A percentile compares a stretch with the other conserved stretches of the same genome.
Conservation (phyloP, 345 rosid species). For the Eucalyptus lansdowneana region DNA sequence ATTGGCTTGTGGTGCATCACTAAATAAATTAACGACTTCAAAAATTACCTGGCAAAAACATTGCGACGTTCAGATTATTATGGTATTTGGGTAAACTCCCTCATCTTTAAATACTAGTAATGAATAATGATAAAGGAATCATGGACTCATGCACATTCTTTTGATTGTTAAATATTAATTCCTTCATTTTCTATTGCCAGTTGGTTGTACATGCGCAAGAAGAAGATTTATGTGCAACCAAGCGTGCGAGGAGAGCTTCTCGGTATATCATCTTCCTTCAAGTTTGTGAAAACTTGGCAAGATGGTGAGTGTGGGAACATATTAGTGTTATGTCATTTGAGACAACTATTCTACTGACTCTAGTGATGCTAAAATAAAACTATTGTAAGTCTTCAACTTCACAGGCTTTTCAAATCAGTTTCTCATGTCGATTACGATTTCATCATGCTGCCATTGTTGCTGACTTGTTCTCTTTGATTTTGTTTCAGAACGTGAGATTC, state of each 20-base stretch:
- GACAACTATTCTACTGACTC: neutral
- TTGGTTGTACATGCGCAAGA: conserved; percentile 73
- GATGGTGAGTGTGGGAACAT: conserved; percentile 39
- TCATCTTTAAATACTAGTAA: neutral
- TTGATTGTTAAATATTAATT: neutral
- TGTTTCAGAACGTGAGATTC: too few species aligned
- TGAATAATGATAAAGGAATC: neutral
- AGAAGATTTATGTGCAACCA: conserved; percentile 79
- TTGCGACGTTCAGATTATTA: neutral
- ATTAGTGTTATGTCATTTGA: neutral
- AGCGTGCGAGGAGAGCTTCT: conserved; percentile 65
- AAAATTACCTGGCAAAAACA: neutral
- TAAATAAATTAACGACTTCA: neutral
- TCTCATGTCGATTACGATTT: neutral
- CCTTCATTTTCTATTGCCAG: conserved; percentile 21
- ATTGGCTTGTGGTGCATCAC: neutral
- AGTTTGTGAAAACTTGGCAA: conserved; percentile 75
- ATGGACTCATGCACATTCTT: neutral
- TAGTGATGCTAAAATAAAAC: neutral
- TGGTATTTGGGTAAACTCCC: neutral
- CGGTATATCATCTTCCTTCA: conserved; percentile 67
- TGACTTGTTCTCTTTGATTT: neutral
- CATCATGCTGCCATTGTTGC: neutral
- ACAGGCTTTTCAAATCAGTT: neutral
- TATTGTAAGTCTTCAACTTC: neutral